Base-by-base conservation (phyloP, 2,329 filamentous ascomycete genomes). In the Rachicladosporium sp. region DNA sequence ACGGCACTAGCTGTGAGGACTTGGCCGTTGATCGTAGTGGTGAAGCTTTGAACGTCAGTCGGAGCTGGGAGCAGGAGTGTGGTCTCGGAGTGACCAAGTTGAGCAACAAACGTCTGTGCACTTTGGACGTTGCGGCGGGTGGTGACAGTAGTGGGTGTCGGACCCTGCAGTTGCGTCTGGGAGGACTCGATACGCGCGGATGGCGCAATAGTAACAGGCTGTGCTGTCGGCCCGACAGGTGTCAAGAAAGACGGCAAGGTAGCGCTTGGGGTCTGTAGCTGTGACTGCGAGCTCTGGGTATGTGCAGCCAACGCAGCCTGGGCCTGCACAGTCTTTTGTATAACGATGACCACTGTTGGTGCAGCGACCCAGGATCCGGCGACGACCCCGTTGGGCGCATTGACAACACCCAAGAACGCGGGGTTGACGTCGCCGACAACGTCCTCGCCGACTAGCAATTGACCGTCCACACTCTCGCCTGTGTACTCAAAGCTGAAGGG, bases 301-400 rank as follows among this genome's bases (percentile, higher is more conserved):
- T 31, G 39, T 11, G 36, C 35, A 1, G 48, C 45, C 7, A 51
- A 33, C 2, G 48, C 43, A 6, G 41, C 46, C 34, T 47, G 45
- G 6, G 45, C 52, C 12, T 50, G 46, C 32, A 66, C 61, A 8
- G 57, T 55, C 15, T 63, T 45, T 34, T 66, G 53, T 6, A 68
- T 58, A 4, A 68, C 55, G 4, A 67, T 51, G 4, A 66, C 47
- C 4, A 68, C 61, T 2, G 62, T 67, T 1, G 66, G 60, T 9
- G 53, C 51, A 4, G 63, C 65, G 29, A 55, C 50, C 31, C 60
- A 57, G 3, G 53, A 55, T 8, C 65, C 65, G 4, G 57, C 48
- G 6, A 46, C 47, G 42, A 48, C 43, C 12, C 45, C 43, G 2
- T 40, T 38, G 5, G 43, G 41, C 4, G 46, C 33, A 23, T 43